Percentiles rank a stretch among this genome's conserved stretches.
Evolutionary conservation across 306 rosid species (phyloP).

Genomic region (Acacia melanoxylon): DNA sequence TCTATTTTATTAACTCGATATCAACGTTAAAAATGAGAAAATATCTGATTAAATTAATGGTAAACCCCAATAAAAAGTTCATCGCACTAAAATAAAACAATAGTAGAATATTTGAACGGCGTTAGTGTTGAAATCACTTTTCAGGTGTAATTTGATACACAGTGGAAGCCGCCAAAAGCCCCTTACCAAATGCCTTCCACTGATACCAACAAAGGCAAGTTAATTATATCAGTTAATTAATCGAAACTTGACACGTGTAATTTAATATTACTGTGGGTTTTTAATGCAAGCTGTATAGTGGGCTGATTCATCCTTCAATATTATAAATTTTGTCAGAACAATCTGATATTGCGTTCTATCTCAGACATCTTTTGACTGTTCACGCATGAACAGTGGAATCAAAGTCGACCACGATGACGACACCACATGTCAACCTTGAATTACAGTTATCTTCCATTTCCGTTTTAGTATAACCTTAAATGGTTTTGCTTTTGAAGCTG

Average conservation of each 20-base stretch:
- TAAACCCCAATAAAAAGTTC: not conserved
- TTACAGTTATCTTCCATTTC: constrained; percentile 42
- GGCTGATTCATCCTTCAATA: constrained; percentile 24
- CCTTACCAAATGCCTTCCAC: constrained; percentile 33
- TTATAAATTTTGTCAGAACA: not conserved
- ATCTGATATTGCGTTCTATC: constrained; percentile 71
- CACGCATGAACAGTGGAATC: constrained; percentile 62
- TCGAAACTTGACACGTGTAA: constrained; percentile 33
- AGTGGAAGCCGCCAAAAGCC: constrained; percentile 24
- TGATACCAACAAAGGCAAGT: not conserved
- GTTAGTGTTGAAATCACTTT: not conserved
- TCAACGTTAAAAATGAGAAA: not conserved
- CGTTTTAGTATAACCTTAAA: not conserved
- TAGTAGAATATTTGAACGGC: not conserved
- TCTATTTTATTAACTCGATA: not conserved
- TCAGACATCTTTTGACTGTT: constrained; percentile 48
- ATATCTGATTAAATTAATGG: not conserved
- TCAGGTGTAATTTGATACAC: not conserved
- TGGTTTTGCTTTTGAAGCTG: constrained; percentile 4
- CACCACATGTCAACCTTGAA: constrained; percentile 47
- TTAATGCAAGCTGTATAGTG: not conserved
- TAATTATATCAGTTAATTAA: not conserved
- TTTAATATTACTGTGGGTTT: not conserved
- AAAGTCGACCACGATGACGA: constrained; percentile 11
- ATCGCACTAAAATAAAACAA: not conserved